Conservation (phyloP, 805 yeast species). For the Ascoidea asiatica region DNA sequence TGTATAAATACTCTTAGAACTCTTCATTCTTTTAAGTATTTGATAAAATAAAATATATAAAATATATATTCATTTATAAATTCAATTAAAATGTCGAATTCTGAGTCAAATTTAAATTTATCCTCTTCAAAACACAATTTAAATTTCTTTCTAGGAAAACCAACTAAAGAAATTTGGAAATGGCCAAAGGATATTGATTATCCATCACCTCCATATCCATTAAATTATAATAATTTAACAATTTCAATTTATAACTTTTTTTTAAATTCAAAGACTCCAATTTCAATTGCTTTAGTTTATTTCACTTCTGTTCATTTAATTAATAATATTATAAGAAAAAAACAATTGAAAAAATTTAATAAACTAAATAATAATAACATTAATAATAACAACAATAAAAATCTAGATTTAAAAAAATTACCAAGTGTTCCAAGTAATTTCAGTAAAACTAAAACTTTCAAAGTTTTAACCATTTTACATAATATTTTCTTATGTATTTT, state of each 20-base stretch:
- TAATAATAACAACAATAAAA: constrained; percentile 13
- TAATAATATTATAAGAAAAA: constrained; percentile 32
- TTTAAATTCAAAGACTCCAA: constrained; percentile 25
- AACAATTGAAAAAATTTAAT: constrained; percentile 29
- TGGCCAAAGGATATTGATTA: neutral
- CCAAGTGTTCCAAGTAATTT: constrained; percentile 41
- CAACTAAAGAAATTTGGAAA: neutral
- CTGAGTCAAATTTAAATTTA: no score
- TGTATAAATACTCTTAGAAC: no score
- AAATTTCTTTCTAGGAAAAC: no score
- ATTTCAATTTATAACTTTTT: constrained; percentile 3
- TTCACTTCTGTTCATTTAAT: constrained; percentile 42
- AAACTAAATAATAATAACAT: constrained; percentile 16
- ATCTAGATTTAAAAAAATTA: constrained; percentile 19
- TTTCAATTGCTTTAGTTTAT: constrained; percentile 43
- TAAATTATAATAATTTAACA: neutral
- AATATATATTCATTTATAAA: no score
- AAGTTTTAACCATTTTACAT: constrained; percentile 42
- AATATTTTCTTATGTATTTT: constrained; percentile 49
- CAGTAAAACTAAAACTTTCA: constrained; percentile 32
- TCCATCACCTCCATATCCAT: constrained; percentile 1
- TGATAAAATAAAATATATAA: no score
- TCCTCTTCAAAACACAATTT: no score
- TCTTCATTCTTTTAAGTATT: no score
- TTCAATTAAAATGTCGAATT: no score